Conservation (phyloP, 2,329 filamentous ascomycete genomes). For the Pseudogymnoascus sp. region DNA sequence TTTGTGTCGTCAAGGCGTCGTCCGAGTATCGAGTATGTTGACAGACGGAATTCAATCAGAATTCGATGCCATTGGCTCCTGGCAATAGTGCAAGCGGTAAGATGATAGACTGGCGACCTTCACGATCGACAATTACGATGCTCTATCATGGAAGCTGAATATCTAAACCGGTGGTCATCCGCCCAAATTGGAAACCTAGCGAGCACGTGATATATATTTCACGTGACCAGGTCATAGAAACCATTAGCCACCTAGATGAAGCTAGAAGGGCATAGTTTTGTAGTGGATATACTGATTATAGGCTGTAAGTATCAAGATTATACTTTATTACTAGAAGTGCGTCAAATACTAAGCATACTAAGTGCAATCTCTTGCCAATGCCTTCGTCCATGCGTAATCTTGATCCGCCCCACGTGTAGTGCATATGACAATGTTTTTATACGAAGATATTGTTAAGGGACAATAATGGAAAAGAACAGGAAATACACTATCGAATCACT, state of each 20-base stretch:
- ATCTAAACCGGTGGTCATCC: not conserved
- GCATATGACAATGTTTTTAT: not conserved
- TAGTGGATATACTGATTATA: not conserved
- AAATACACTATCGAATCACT: not conserved
- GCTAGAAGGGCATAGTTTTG: not conserved
- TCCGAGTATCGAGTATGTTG: not conserved
- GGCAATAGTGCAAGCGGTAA: not conserved
- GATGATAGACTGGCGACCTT: not conserved
- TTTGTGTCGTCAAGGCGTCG: not conserved
- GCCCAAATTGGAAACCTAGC: conserved; percentile 7
- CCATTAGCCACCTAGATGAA: not conserved
- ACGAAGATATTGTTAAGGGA: not conserved
- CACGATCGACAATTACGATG: not conserved
- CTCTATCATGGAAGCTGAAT: conserved; percentile 1
- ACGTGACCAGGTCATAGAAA: not conserved
- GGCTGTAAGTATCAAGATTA: not conserved
- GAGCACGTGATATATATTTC: not conserved
- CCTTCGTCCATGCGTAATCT: not conserved
- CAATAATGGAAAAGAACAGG: not conserved
- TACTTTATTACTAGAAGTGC: not conserved
- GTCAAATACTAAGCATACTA: not conserved
- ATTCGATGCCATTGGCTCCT: not conserved
- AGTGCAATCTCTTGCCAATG: not conserved
- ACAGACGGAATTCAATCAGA: not conserved
- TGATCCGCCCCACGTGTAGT: not conserved